Conservation (phyloP, 352 stramenopile species). For the Halophytophthora polymorphica region DNA sequence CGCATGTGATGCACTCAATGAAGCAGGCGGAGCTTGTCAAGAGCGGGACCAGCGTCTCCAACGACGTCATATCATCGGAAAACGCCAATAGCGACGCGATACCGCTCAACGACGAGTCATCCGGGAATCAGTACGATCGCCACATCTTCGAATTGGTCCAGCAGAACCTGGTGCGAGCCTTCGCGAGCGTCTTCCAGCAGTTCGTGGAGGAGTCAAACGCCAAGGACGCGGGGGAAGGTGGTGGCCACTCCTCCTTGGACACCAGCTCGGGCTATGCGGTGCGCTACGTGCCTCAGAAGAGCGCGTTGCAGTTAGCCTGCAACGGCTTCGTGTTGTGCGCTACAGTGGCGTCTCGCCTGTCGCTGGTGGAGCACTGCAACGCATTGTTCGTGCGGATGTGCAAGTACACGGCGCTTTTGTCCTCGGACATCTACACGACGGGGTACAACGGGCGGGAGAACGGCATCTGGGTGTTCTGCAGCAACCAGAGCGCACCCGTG, state of each 20-base stretch:
- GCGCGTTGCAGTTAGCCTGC: conserved; percentile 67
- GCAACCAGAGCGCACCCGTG: conserved; percentile 65
- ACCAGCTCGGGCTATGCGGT: conserved; percentile 24
- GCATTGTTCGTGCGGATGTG: conserved; percentile 54
- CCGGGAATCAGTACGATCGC: conserved; percentile 54
- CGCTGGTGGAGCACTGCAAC: conserved; percentile 57
- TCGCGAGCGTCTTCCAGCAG: conserved; percentile 71
- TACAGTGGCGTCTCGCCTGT: conserved; percentile 52
- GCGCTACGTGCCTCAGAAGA: conserved; percentile 70
- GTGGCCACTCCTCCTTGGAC: conserved; percentile 15
- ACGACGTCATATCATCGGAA: conserved; percentile 9
- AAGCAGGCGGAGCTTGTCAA: conserved; percentile 21
- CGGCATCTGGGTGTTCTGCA: conserved; percentile 55
- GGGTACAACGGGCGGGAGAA: conserved; percentile 63
- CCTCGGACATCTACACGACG: conserved; percentile 52
- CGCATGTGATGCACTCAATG: conserved; percentile 24
- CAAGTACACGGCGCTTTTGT: conserved; percentile 60
- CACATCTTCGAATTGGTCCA: conserved; percentile 73
- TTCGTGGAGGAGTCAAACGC: conserved; percentile 60
- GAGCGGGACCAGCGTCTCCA: conserved; percentile 12
- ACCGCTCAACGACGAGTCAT: conserved; percentile 13
- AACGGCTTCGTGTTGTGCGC: conserved; percentile 73
- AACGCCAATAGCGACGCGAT: conserved; percentile 12
- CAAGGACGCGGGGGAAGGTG: conserved; percentile 28
- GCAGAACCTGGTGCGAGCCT: conserved; percentile 44